Evolutionary conservation across 1,284 basidiomycete genomes (phyloP).

Genomic region (Calocybe gambosa): DNA sequence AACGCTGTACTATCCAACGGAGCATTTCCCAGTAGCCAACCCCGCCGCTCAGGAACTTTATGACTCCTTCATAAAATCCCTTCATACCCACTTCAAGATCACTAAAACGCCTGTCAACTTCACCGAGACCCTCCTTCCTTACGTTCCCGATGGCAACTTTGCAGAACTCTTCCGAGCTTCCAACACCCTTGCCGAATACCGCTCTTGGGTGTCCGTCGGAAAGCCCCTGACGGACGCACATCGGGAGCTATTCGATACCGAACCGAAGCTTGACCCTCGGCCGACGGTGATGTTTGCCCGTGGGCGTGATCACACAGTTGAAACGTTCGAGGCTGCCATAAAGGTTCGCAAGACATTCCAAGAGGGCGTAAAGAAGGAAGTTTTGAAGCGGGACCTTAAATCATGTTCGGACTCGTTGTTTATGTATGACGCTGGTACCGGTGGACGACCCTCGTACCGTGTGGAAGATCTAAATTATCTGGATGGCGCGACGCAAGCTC

Average conservation of each 20-base stretch:
- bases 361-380: conserved; percentile 17
- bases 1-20: conserved; percentile 26
- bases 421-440: conserved; percentile 29
- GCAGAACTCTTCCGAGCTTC: conserved; percentile 22
- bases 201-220: conserved; percentile 26
- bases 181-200: conserved; percentile 28
- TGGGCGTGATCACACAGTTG: conserved; percentile 18
- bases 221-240: conserved; percentile 23
- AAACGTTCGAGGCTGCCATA: conserved; percentile 23
- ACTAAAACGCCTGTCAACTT: conserved; percentile 22
- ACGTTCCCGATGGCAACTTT: conserved; percentile 25
- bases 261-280: conserved; percentile 25
- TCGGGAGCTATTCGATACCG: conserved; percentile 16
- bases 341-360: conserved; percentile 20
- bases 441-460: conserved; percentile 28
- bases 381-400: conserved; percentile 23
- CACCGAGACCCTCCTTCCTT: conserved; percentile 21
- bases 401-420: conserved; percentile 30
- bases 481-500: conserved; percentile 22
- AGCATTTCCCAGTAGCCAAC: conserved; percentile 28
- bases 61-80: conserved; percentile 21
- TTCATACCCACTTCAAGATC: conserved; percentile 23
- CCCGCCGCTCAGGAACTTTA: conserved; percentile 25
- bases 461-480: conserved; percentile 26
- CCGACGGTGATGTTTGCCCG: conserved; percentile 24